Conservation (phyloP, 768 basidiomycete genomes). For the Vararia minispora region DNA sequence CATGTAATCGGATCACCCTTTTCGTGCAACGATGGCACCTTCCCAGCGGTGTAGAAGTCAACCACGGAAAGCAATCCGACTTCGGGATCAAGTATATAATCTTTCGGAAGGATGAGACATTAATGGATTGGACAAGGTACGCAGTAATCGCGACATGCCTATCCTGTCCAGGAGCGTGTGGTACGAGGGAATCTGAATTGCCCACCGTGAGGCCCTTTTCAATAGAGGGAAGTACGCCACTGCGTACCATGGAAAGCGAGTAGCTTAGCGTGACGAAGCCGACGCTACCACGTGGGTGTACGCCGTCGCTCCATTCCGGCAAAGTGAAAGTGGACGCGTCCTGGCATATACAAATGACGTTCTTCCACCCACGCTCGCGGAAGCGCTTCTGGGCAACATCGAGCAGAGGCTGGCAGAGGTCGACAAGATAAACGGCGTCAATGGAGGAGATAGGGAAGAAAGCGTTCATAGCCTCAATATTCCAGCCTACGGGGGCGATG, state of each 20-base stretch:
- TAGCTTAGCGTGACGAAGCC: slow-evolving; percentile 34
- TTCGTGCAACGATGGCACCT: slow-evolving; percentile 44
- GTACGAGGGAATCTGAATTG: too few species aligned
- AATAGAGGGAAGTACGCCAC: too few species aligned
- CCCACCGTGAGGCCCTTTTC: too few species aligned
- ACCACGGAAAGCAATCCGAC: slow-evolving; percentile 59
- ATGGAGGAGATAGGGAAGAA: slow-evolving; percentile 46
- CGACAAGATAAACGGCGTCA: slow-evolving; percentile 60
- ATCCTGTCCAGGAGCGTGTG: too few species aligned
- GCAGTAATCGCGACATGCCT: too few species aligned
- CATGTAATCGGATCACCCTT: slow-evolving; percentile 54
- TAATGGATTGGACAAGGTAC: background rate
- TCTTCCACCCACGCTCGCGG: slow-evolving; percentile 55
- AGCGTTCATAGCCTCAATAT: slow-evolving; percentile 64
- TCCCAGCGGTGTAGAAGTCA: slow-evolving; percentile 61
- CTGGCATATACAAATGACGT: slow-evolving; percentile 61
- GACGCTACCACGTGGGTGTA: slow-evolving; percentile 43
- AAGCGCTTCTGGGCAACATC: slow-evolving; percentile 63
- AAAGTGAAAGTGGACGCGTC: slow-evolving; percentile 60
- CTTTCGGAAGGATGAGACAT: background rate
- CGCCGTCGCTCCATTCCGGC: slow-evolving; percentile 41
- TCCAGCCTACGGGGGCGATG: slow-evolving; percentile 32
- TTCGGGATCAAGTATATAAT: slow-evolving; percentile 12
- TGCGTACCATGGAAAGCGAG: slow-evolving; percentile 28
- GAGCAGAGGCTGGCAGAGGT: slow-evolving; percentile 62